These are phyloP conservation scores for Triglochin maritima DNA, from an alignment of 106 monocot genomes.

Conservation along the genomic window DNA sequence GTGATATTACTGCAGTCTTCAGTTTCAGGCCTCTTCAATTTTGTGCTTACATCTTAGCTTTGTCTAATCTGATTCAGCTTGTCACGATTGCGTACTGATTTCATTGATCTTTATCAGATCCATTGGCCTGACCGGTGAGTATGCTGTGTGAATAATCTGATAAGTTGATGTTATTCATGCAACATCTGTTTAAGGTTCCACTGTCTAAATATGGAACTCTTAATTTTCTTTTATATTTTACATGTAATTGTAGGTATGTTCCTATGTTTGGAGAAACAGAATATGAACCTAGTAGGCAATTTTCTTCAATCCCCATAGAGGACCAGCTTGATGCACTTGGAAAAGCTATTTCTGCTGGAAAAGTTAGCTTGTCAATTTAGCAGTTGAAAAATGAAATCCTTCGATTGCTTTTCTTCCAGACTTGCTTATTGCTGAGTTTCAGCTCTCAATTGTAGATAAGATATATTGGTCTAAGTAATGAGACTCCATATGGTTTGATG, in stretches of 20 bases:
- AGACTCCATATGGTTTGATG: slow-evolving; percentile 93
- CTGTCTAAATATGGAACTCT: background rate
- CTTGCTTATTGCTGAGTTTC: background rate
- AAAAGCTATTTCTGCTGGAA: slow-evolving; percentile 74
- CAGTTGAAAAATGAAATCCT: background rate
- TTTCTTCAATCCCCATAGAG: slow-evolving; percentile 52
- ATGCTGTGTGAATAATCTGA: background rate
- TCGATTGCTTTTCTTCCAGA: background rate
- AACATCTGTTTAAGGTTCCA: too few relatives aligned
- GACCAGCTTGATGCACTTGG: slow-evolving; percentile 68
- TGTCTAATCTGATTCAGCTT: slow-evolving; percentile 40
- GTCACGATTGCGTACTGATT: slow-evolving; percentile 34
- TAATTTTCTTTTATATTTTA: background rate
- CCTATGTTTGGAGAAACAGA: slow-evolving; percentile 99
- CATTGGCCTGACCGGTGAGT: slow-evolving; percentile 95
- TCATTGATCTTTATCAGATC: slow-evolving; percentile 82
- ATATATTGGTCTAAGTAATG: slow-evolving; percentile 87
- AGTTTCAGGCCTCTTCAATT: too few relatives aligned
- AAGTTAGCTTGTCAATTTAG: slow-evolving; percentile 23
- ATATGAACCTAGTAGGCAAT: slow-evolving; percentile 63
- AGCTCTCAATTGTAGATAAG: slow-evolving; percentile 51
- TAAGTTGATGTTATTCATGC: background rate
- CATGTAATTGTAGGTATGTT: slow-evolving; percentile 43
- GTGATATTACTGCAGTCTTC: too few relatives aligned
- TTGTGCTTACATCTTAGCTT: too few relatives aligned